These are phyloP conservation scores for Chalciporus sphaerocephalus DNA, from an alignment of 768 basidiomycete genomes.

Conservation along the genomic window DNA sequence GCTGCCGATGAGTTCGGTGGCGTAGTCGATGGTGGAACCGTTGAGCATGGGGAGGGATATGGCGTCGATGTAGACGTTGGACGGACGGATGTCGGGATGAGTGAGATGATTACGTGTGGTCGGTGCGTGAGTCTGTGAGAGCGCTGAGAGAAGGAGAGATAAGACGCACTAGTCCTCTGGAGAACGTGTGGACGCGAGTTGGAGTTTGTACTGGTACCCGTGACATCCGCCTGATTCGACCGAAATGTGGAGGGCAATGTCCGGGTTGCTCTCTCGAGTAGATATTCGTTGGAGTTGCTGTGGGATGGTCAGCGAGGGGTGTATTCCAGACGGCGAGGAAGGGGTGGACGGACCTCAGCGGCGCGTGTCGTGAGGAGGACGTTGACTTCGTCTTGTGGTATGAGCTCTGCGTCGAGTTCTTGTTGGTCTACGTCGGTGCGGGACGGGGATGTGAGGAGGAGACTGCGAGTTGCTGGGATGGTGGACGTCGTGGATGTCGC, in stretches of 20 bases:
- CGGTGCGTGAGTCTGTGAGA: background rate
- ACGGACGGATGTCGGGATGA: constrained; percentile 66
- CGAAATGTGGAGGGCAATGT: constrained; percentile 70
- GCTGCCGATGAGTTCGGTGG: constrained; percentile 92
- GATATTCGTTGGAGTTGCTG: constrained; percentile 79
- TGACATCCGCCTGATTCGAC: constrained; percentile 97
- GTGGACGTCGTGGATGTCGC: too few species aligned
- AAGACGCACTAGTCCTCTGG: constrained; percentile 81
- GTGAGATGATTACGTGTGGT: constrained; percentile 59
- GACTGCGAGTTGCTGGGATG: constrained; percentile 45
- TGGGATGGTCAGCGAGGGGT: constrained; percentile 2
- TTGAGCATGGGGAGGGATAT: constrained; percentile 81
- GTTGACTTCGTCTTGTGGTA: constrained; percentile 49
- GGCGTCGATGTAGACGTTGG: constrained; percentile 80
- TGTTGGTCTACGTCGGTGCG: constrained; percentile 51
- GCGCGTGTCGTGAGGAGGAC: constrained; percentile 68
- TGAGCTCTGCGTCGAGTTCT: constrained; percentile 59
- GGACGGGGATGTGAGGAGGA: constrained; percentile 49
- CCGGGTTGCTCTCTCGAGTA: constrained; percentile 53
- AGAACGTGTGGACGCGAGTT: constrained; percentile 56
- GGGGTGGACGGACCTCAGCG: constrained; percentile 57
- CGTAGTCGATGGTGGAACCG: constrained; percentile 85
- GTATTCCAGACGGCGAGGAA: too few species aligned
- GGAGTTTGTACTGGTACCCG: constrained; percentile 95
- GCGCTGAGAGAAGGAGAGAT: background rate